Percentiles rank a stretch among this genome's conserved stretches.
phyloP scores from a whole-genome alignment of 768 basidiomycete genomes.

The Pholiota microspora region DNA sequence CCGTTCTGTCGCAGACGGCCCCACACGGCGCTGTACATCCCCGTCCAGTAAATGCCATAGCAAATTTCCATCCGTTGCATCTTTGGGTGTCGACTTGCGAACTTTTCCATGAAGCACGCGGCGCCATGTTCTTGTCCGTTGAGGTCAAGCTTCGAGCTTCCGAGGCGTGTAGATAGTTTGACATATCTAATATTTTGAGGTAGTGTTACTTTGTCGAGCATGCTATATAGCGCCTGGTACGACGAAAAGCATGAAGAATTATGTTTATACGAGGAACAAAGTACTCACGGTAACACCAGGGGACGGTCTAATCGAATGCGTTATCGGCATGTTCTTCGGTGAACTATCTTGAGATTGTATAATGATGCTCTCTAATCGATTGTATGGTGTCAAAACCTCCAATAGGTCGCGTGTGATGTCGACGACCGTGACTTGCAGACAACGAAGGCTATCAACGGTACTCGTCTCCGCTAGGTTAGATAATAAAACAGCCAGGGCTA shows the following conservation, averaged over 20 bases:
- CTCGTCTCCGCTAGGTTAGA: constrained; percentile 16
- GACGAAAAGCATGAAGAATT: not conserved
- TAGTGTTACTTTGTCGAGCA: constrained; percentile 17
- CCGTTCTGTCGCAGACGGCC: constrained; percentile 19
- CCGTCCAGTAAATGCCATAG: constrained; percentile 32
- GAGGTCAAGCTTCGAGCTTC: constrained; percentile 18
- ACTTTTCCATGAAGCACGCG: constrained; percentile 19
- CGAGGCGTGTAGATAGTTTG: constrained; percentile 24
- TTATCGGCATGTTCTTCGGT: constrained; percentile 12
- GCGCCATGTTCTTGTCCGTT: constrained; percentile 24
- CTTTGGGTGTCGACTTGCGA: constrained; percentile 18
- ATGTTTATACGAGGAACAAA: not conserved
- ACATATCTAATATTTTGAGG: constrained; percentile 19
- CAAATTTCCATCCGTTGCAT: constrained; percentile 23
- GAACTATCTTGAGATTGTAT: constrained; percentile 24
- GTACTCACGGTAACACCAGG: constrained; percentile 18
- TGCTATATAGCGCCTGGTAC: constrained; percentile 19
- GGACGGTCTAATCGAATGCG: constrained; percentile 13
- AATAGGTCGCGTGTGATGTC: constrained; percentile 20
- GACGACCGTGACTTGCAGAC: constrained; percentile 20
- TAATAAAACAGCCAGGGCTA: constrained; percentile 16
- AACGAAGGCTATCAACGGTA: constrained; percentile 17
- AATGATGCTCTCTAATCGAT: constrained; percentile 13
- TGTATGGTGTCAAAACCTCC: constrained; percentile 15
- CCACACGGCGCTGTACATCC: constrained; percentile 27